Evolutionary conservation across 495 filamentous ascomycete genomes (phyloP), one percentile per base, ranked within the genome.

Genomic region (Penicillium manginii): DNA sequence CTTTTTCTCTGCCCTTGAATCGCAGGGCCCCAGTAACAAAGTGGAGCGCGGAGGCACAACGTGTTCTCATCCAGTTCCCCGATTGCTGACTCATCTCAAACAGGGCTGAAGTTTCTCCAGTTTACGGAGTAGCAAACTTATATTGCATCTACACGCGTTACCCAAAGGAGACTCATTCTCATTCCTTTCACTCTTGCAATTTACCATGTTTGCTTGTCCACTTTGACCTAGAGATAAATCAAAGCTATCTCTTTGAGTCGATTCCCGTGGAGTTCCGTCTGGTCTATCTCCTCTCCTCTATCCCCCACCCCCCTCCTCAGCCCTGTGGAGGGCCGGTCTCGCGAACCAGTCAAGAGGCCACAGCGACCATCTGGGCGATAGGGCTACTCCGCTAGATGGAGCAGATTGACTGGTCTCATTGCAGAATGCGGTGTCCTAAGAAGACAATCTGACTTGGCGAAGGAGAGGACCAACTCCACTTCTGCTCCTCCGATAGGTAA

Each of bases 61-160:
- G 72, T 75, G 72, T 75, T 75, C 72, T 73, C 64, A 73, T 70
- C 49, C 54, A 61, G 60, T 63, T 61, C 55, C 56, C 52, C 52
- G 18, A 58, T 64, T n/a, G 62, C 55, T 67, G 59, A 69, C 39
- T 67, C 54, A 67, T 50, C 62, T 62, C 52, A 42, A 39, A 57
- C 66, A 66, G 60, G 66, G 66, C 66, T 66, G 63, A 65, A 31
- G 5, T 23, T 22, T 6, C 12, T n/a, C 4, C 26, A 40, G 15
- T 19, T 35, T 21, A n/a, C n/a, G n/a, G n/a, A n/a, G n/a, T n/a
- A 26, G 17, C 50, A 21, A 32, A 39, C 3, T 29, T 29, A 37
- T 43, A 43, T 18, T 18, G 2, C 2, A 17, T 17, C 12, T 37
- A 37, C 33, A 37, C 8, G 2, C 35, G 4, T n/a, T 37, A n/a